phyloP scores from a whole-genome alignment of 352 stramenopile genomes.

The Aphanomyces cochlioides region DNA sequence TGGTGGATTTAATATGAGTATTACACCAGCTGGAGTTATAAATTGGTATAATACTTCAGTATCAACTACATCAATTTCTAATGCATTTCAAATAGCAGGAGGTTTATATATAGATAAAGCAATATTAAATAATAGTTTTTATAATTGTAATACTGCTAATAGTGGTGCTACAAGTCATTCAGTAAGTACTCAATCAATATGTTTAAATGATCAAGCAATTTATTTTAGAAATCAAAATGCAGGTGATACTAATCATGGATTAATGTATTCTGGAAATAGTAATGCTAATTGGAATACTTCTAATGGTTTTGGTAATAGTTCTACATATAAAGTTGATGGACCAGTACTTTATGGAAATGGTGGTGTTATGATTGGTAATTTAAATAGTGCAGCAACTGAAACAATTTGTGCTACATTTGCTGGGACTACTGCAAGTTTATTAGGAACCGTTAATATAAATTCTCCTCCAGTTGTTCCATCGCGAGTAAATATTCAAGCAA shows the following conservation, averaged over 20 bases:
- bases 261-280: constrained; percentile 5
- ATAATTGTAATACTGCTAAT: constrained; percentile 9
- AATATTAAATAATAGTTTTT: constrained; percentile 3
- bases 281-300: neutral
- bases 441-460: constrained; percentile 14
- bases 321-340: neutral
- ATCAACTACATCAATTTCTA: neutral
- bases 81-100: neutral
- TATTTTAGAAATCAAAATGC: neutral
- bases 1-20: neutral
- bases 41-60: neutral
- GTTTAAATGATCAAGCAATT: neutral
- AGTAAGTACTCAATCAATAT: neutral
- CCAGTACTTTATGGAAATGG: neutral
- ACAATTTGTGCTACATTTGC: constrained; percentile 4
- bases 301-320: neutral
- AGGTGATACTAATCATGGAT: neutral
- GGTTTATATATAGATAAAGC: neutral
- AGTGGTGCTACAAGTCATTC: neutral
- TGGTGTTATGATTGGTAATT: neutral
- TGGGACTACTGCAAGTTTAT: neutral
- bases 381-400: neutral
- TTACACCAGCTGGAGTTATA: neutral
- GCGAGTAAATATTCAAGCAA: neutral
- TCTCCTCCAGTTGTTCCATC: neutral